Percentiles rank a stretch among this genome's conserved stretches.
These are phyloP conservation scores for Karstenula rhodostoma DNA, from an alignment of 2,329 filamentous ascomycete genomes.

Conservation along the genomic window DNA sequence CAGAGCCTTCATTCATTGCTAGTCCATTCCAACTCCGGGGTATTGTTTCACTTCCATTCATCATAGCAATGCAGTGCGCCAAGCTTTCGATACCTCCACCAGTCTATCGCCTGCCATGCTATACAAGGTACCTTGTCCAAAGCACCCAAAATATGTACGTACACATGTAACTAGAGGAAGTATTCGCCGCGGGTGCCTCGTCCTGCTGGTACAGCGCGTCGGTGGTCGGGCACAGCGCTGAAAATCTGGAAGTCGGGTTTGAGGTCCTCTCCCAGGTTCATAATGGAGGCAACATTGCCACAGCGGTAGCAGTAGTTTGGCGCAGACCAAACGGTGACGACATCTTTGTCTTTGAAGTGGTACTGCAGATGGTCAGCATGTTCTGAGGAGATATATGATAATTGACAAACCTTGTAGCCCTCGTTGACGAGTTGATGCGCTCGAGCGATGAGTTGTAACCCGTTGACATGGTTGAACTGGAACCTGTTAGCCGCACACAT, in stretches of 20 bases:
- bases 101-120: constrained; percentile 24
- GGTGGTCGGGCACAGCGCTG: constrained; percentile 85
- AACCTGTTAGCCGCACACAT: constrained; percentile 16
- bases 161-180: constrained; percentile 53
- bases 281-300: constrained; percentile 78
- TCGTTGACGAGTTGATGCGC: constrained; percentile 80
- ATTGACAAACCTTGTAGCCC: constrained; percentile 68
- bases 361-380: constrained; percentile 63
- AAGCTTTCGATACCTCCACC: constrained; percentile 12
- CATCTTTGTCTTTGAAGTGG: constrained; percentile 94
- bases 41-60: constrained; percentile 22
- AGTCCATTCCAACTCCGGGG: constrained; percentile 19
- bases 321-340: constrained; percentile 91
- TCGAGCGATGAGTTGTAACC: constrained; percentile 73
- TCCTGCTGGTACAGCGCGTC: constrained; percentile 78
- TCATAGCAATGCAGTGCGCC: constrained; percentile 26
- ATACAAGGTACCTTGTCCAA: constrained; percentile 23
- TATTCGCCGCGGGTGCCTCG: constrained; percentile 60
- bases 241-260: constrained; percentile 94
- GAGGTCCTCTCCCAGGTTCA: constrained; percentile 91
- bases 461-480: constrained; percentile 78
- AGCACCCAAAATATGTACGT: constrained; percentile 18
- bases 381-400: not conserved
- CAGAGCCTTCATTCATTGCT: constrained; percentile 17
- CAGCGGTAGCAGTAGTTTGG: constrained; percentile 73